Conservation (phyloP, 306 rosid genomes). For the Arachis hypogaea region DNA sequence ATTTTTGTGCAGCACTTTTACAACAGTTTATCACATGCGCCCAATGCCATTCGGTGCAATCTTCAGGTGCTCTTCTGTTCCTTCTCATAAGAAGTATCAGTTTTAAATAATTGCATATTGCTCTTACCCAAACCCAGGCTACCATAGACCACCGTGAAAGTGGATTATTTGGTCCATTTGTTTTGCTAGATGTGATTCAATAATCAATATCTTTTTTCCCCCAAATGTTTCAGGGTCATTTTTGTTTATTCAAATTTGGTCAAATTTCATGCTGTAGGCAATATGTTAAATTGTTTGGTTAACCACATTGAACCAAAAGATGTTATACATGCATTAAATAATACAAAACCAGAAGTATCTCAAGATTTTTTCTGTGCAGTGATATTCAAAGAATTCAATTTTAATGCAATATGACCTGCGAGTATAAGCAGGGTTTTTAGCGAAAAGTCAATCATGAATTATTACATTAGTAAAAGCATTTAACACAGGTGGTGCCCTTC, state of each 20-base stretch:
- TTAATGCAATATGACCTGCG: too few species aligned
- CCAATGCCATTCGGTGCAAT: slow-evolving; percentile 91
- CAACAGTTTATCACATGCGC: slow-evolving; percentile 85
- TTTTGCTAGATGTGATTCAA: slow-evolving; percentile 19
- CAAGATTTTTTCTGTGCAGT: not conserved
- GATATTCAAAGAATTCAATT: not conserved
- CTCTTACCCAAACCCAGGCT: not conserved
- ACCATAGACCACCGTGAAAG: slow-evolving; percentile 2
- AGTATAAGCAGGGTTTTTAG: too few species aligned
- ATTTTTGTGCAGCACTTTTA: slow-evolving; percentile 70
- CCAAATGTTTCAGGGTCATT: not conserved
- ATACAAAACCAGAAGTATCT: not conserved
- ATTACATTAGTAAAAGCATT: too few species aligned
- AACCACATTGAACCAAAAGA: not conserved
- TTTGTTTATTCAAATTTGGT: slow-evolving; percentile 2
- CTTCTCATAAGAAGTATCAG: not conserved
- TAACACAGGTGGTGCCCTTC: too few species aligned
- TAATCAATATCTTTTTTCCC: not conserved
- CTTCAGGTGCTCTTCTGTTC: slow-evolving; percentile 55
- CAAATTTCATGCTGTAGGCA: slow-evolving; percentile 17
- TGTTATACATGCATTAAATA: not conserved
- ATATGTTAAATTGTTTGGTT: slow-evolving; percentile 19
- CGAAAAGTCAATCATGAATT: too few species aligned
- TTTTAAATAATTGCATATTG: not conserved
- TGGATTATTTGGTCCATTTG: not conserved